Percentiles rank a stretch among this genome's conserved stretches.
Conservation (phyloP, 768 basidiomycete species). For the Lactifluus rugatus region DNA sequence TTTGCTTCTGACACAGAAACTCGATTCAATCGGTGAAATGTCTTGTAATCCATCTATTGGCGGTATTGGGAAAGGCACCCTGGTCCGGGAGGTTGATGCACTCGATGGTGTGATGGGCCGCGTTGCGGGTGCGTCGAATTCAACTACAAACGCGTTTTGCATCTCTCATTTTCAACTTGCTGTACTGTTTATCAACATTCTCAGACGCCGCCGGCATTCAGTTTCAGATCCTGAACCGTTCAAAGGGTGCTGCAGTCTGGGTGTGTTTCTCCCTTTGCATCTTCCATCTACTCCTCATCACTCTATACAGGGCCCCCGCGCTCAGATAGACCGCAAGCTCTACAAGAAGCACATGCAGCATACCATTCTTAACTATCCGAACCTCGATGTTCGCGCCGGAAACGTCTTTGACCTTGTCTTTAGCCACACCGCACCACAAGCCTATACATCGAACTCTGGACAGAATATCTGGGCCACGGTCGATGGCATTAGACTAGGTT, state of each 20-base stretch:
- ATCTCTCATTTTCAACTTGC: neutral
- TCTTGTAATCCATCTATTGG: conserved; percentile 92
- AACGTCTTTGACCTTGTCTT: conserved; percentile 75
- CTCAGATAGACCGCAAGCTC: conserved; percentile 77
- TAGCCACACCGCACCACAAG: conserved; percentile 32
- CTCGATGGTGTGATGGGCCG: conserved; percentile 79
- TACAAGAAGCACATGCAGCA: conserved; percentile 81
- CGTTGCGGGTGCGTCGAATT: conserved; percentile 52
- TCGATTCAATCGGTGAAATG: conserved; percentile 73
- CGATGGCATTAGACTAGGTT: conserved; percentile 61
- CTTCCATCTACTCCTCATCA: neutral
- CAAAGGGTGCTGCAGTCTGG: conserved; percentile 86
- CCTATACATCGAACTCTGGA: conserved; percentile 19
- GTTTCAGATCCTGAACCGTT: conserved; percentile 76
- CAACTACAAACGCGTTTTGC: neutral
- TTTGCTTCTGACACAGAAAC: conserved; percentile 68
- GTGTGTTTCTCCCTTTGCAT: conserved; percentile 29
- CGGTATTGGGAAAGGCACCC: conserved; percentile 83
- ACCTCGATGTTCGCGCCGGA: conserved; percentile 58
- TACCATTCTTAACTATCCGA: conserved; percentile 51
- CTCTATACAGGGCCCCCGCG: conserved; percentile 67
- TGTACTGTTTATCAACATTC: neutral
- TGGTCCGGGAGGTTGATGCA: conserved; percentile 88
- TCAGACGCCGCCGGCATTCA: conserved; percentile 82
- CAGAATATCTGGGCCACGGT: conserved; percentile 41